Evolutionary conservation across 352 stramenopile genomes (phyloP), one percentile per base, ranked within the genome.

Genomic region (Phytophthora crassamura): DNA sequence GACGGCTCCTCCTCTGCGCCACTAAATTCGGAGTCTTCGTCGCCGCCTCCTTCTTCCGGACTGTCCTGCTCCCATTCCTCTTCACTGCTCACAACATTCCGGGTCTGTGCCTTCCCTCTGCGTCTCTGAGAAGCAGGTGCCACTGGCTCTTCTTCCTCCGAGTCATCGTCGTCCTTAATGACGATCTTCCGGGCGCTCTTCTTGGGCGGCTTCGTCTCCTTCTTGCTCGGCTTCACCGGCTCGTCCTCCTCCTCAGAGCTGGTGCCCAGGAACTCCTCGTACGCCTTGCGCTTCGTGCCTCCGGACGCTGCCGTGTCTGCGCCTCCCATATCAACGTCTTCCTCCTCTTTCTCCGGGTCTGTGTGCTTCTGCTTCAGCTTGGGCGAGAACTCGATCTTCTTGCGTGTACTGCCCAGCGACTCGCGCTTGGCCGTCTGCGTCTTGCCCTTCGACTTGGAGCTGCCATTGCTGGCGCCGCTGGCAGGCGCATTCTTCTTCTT

Each of bases 111-210:
- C 32, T 75, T 72, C 16, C 41, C 52, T 49, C 74, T 75, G 16
- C 60, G 64, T 36, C 61, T 67, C 48, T 64, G 64, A 40, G 60
- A 75, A 35, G 55, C 45, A 14, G 34, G 47, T 2, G 34, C 49
- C 14, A 72, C 65, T 22, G 69, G 55, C 39, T 82, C 73, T 33
- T 84, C 78, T 16, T 75, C 76, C 20, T 90, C 74, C 34, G 70
- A 89, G 35, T 97, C 86, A 18, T 95, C 86, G 16, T 97, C 86
- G 28, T 95, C 89, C 49, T 95, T 82, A 39, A 94, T 74, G 20
- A 95, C 78, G 15, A 95, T 50, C 51, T 88, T 90, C 12, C 74
- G 53, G 47, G 35, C 39, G 72, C 71, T 49, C 65, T 52, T 88
- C 74, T 68, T 84, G 22, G 30, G 64, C 4, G 16, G 42, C 10